Base-by-base conservation (phyloP, 805 yeast species). In the Maudiozyma turicensis region DNA sequence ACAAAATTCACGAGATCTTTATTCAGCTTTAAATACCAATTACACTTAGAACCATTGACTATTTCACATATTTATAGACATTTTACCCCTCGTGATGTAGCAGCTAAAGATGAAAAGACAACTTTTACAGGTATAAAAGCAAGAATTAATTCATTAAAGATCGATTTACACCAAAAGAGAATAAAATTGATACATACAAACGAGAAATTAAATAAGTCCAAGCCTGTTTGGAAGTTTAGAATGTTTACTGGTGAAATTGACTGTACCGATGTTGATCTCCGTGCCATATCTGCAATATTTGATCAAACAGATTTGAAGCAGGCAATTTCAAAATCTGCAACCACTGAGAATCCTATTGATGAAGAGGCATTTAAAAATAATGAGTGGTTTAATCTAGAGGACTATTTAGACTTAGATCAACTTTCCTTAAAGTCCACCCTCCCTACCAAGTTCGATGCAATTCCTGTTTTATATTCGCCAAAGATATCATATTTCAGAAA, bases 371-470 rank as follows among this genome's bases (percentile, higher is more conserved):
- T 54, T 5, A 43, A 39, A 15, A 52, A 51, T 32, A 54, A 64
- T 5, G 58, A 67, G 3, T 89, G 96, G 96, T 71, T 78, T 44
- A 95, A 88, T 58, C 66, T 71, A 26, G 84, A 84, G 50, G 96
- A 89, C 61, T 89, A 77, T 56, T 69, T 77, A 9, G 96, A 89
- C 56, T 59, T 88, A 41, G 86, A 84, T 51, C 68, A 73, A 45
- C 61, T 72, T 9, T 73, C 76, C 5, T 55, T 70, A 1, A 62
- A 69, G 5, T 69, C 59, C 51, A 70, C 54, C 46, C 56, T 69
- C 37, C 81, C 81, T 1, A 35, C 58, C 1, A 65, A 65, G 31
- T 65, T 78, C 11, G 67, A 67, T 43, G 67, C 76, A 1, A 53
- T 70, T 6, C 82, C 82, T 0, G 70, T 79, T 38, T 62, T 73